Evolutionary conservation across 164 flowering plant genomes (phyloP).

Genomic region (Magnolia officinalis): DNA sequence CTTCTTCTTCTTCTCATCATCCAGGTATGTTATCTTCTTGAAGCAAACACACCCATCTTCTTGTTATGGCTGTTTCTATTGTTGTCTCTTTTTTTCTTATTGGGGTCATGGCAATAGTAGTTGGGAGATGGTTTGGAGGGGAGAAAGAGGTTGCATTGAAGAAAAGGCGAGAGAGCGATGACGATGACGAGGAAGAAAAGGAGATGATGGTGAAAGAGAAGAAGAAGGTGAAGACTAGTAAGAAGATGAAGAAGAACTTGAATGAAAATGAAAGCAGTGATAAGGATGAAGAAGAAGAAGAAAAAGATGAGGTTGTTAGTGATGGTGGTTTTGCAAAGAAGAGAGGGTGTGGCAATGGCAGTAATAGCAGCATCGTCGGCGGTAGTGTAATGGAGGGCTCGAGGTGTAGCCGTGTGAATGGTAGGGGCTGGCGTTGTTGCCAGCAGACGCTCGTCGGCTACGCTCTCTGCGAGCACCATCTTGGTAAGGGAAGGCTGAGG

Average conservation of each 20-base stretch:
- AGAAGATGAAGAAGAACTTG: neutral
- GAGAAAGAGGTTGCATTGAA: conserved; percentile 43
- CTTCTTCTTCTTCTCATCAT: neutral
- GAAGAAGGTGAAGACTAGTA: neutral
- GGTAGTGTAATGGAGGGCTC: conserved; percentile 60
- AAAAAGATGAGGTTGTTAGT: conserved; percentile 2
- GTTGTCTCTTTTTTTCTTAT: neutral
- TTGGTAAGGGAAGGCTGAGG: conserved; percentile 72
- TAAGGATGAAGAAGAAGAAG: neutral
- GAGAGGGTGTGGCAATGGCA: neutral
- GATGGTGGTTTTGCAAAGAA: conserved; percentile 13
- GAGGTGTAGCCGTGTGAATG: conserved; percentile 85
- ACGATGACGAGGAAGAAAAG: conserved; percentile 4
- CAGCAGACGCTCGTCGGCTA: conserved; percentile 84
- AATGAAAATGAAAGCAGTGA: neutral
- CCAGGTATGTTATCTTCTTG: neutral
- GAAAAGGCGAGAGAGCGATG: conserved; percentile 45
- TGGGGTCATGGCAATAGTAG: neutral
- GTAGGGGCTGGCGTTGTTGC: conserved; percentile 88
- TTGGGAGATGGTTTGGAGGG: conserved; percentile 36
- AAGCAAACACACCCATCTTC: neutral
- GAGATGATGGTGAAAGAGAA: neutral
- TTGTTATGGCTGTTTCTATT: neutral
- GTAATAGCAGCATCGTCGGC: conserved; percentile 18
- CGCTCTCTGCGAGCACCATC: conserved; percentile 85